Evolutionary conservation across 2,329 filamentous ascomycete genomes (phyloP).

Genomic region (Nemania sp.): DNA sequence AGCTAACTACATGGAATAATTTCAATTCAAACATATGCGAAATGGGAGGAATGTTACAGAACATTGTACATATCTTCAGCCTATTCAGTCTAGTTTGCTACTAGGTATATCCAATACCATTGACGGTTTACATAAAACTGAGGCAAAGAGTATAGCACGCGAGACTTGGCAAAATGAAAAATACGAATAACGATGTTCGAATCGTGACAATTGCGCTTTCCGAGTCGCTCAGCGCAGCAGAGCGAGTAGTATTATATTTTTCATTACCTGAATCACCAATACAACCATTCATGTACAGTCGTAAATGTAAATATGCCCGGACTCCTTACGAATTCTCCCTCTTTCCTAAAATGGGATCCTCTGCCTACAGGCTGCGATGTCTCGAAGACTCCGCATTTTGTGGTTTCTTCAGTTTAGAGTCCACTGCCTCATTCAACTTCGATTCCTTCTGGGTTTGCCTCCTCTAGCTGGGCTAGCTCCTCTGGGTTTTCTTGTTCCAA

Average conservation of each 20-base stretch:
- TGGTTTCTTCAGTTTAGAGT: background rate
- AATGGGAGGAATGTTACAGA: background rate
- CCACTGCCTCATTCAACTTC: constrained; percentile 7
- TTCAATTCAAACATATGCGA: background rate
- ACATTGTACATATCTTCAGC: background rate
- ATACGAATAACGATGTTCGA: background rate
- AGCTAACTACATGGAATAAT: too few relatives aligned
- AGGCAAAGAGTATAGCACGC: background rate
- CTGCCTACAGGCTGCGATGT: background rate
- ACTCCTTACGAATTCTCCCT: background rate
- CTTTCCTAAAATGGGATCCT: background rate
- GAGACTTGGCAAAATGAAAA: background rate
- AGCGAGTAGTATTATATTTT: background rate
- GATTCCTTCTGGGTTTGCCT: constrained; percentile 10
- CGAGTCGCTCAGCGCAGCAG: constrained; percentile 17
- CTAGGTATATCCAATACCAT: background rate
- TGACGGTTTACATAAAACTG: background rate
- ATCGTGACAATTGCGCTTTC: background rate
- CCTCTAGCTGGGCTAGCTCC: background rate
- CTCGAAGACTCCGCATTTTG: background rate
- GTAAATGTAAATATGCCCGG: background rate
- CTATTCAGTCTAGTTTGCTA: background rate
- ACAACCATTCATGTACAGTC: background rate
- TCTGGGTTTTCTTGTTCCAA: background rate
- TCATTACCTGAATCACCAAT: background rate